These are phyloP conservation scores for Colletotrichum shisoi DNA, from an alignment of 2,329 filamentous ascomycete species.

Conservation along the genomic window DNA sequence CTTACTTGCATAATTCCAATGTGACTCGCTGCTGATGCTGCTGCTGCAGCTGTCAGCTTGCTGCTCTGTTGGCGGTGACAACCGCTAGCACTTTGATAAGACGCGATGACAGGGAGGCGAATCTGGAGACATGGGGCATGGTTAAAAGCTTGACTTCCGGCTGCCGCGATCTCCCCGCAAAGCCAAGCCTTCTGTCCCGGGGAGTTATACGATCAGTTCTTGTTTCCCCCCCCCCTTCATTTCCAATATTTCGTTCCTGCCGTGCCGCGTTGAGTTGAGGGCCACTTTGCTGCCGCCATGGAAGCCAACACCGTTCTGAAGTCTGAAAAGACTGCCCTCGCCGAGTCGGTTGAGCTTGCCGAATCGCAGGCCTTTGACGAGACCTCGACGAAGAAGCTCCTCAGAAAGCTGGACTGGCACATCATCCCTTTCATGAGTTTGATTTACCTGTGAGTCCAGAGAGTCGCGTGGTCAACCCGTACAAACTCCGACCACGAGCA, in stretches of 20 bases:
- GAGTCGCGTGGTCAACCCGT: not conserved
- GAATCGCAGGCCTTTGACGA: slow-evolving; percentile 41
- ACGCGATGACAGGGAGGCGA: slow-evolving; percentile 19
- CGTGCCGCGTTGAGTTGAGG: not conserved
- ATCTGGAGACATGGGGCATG: not conserved
- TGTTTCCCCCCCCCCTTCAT: no score
- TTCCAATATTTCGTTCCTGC: no score
- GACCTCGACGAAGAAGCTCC: slow-evolving; percentile 51
- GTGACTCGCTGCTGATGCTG: not conserved
- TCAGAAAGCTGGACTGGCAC: slow-evolving; percentile 59
- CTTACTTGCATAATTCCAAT: slow-evolving; percentile 26
- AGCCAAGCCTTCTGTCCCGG: not conserved
- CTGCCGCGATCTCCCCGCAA: slow-evolving; percentile 8
- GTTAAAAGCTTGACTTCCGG: slow-evolving; percentile 35
- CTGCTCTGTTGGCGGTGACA: slow-evolving; percentile 18
- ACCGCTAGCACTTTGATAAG: slow-evolving; percentile 29
- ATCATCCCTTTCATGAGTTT: slow-evolving; percentile 64
- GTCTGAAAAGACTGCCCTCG: slow-evolving; percentile 26
- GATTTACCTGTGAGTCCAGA: slow-evolving; percentile 56
- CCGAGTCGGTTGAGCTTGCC: slow-evolving; percentile 28
- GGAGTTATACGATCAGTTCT: not conserved
- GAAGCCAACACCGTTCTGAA: slow-evolving; percentile 1
- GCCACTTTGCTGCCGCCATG: not conserved
- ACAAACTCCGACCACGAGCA: slow-evolving; percentile 48
- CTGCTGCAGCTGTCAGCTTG: not conserved